phyloP scores from a whole-genome alignment of 2,329 filamentous ascomycete species.

The Coniella vitis region DNA sequence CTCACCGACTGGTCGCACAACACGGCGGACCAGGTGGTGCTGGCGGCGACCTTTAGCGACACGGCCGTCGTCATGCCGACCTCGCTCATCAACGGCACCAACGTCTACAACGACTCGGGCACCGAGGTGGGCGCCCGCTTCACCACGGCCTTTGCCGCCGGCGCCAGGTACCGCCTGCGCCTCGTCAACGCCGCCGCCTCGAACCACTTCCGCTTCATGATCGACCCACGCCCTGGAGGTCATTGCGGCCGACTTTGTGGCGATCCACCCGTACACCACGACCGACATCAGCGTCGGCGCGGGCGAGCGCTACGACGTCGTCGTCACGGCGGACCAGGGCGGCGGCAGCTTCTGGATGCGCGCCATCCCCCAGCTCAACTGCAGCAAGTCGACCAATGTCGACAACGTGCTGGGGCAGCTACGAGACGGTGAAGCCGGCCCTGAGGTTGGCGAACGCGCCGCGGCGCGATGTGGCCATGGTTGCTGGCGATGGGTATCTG shows the following conservation, averaged over 20 bases:
- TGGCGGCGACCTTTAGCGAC: neutral
- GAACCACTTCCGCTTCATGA: constrained; percentile 1
- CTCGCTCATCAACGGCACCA: constrained; percentile 7
- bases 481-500: neutral
- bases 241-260: constrained; percentile 3
- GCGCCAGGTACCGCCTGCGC: constrained; percentile 4
- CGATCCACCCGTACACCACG: constrained; percentile 6
- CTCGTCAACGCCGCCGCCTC: constrained; percentile 1
- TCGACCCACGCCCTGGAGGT: constrained; percentile 10
- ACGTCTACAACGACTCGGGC: constrained; percentile 1
- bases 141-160: constrained; percentile 1
- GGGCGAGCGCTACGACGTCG: constrained; percentile 5
- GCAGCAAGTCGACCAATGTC: constrained; percentile 1
- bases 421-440: neutral
- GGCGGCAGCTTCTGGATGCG: constrained; percentile 7
- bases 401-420: constrained; percentile 1
- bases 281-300: constrained; percentile 3
- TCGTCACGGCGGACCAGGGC: neutral
- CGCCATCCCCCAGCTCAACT: neutral
- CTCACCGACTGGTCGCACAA: neutral
- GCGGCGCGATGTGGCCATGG: constrained; percentile 3
- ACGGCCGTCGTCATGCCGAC: neutral
- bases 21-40: neutral
- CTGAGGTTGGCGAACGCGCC: neutral
- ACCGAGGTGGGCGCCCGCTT: neutral